phyloP scores from a whole-genome alignment of 495 filamentous ascomycete species.

The Aspergillus leporis region DNA sequence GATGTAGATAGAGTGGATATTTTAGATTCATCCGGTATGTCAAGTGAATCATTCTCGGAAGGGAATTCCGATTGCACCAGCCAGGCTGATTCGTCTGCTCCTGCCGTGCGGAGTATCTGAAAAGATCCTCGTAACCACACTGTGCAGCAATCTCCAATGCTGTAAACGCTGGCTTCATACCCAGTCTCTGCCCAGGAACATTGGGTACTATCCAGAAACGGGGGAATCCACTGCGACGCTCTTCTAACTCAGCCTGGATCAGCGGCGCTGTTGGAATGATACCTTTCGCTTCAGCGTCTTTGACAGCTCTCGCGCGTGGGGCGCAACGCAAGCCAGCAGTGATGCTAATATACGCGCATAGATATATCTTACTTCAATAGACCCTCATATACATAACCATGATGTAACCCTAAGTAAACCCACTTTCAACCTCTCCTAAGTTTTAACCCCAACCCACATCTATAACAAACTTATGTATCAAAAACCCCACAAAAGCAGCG shows the following conservation, averaged over 20 bases:
- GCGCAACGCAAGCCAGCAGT: too few species aligned
- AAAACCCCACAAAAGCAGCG: too few species aligned
- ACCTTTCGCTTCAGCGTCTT: too few species aligned
- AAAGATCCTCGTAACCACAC: background rate
- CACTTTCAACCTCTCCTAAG: too few species aligned
- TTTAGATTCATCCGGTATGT: background rate
- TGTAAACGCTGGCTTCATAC: constrained; percentile 10
- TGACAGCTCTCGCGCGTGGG: too few species aligned
- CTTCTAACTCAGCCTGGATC: constrained; percentile 17
- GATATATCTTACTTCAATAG: too few species aligned
- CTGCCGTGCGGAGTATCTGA: constrained; percentile 10
- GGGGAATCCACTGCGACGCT: constrained; percentile 17
- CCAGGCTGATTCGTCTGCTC: constrained; percentile 19
- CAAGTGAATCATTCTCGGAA: background rate
- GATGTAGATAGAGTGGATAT: constrained; percentile 12
- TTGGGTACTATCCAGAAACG: constrained; percentile 24
- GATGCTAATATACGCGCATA: too few species aligned
- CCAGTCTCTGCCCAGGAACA: constrained; percentile 11
- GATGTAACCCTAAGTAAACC: too few species aligned
- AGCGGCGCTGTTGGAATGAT: background rate
- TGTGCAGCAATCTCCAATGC: constrained; percentile 18
- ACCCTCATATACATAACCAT: too few species aligned
- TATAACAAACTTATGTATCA: too few species aligned
- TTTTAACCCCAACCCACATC: too few species aligned
- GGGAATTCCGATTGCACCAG: background rate